These are phyloP conservation scores for Protomyces gravidus DNA, from an alignment of 1,139 yeast species.

Conservation along the genomic window DNA sequence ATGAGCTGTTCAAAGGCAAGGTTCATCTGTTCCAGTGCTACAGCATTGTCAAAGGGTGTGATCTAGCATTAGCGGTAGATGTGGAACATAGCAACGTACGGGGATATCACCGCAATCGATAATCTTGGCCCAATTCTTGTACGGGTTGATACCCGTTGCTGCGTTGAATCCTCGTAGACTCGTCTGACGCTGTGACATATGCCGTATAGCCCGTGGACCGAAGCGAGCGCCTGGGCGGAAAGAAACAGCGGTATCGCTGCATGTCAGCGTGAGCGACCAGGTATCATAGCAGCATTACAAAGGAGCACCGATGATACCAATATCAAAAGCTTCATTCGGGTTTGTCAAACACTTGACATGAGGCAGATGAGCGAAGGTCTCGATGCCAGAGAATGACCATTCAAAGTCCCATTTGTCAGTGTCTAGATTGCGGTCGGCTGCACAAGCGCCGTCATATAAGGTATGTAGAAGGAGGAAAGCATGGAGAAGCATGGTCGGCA, in stretches of 20 bases:
- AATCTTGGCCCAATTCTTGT: slow-evolving; percentile 60
- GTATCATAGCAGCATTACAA: slow-evolving; percentile 39
- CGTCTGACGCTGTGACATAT: slow-evolving; percentile 69
- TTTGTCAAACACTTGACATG: slow-evolving; percentile 55
- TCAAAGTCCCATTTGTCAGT: slow-evolving; percentile 28
- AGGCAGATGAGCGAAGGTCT: slow-evolving; percentile 69
- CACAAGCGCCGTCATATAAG: too few relatives aligned
- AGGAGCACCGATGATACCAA: slow-evolving; percentile 70
- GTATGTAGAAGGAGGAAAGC: too few relatives aligned
- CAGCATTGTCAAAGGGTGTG: slow-evolving; percentile 66
- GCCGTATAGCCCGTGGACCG: slow-evolving; percentile 71
- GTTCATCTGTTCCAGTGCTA: slow-evolving; percentile 70
- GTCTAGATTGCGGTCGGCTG: not conserved
- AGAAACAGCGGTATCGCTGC: slow-evolving; percentile 17
- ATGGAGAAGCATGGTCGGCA: too few relatives aligned
- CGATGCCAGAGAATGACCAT: slow-evolving; percentile 48
- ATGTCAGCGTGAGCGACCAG: not conserved
- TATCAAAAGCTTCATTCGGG: slow-evolving; percentile 51
- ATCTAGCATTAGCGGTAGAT: not conserved
- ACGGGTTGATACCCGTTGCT: slow-evolving; percentile 64
- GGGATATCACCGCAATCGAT: slow-evolving; percentile 82
- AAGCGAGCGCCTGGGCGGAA: slow-evolving; percentile 58
- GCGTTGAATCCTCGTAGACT: slow-evolving; percentile 63
- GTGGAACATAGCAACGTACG: slow-evolving; percentile 39
- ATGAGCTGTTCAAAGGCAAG: slow-evolving; percentile 58